Evolutionary conservation across 2,329 filamentous ascomycete species (phyloP).

Genomic region (Microdochium trichocladiopsis): DNA sequence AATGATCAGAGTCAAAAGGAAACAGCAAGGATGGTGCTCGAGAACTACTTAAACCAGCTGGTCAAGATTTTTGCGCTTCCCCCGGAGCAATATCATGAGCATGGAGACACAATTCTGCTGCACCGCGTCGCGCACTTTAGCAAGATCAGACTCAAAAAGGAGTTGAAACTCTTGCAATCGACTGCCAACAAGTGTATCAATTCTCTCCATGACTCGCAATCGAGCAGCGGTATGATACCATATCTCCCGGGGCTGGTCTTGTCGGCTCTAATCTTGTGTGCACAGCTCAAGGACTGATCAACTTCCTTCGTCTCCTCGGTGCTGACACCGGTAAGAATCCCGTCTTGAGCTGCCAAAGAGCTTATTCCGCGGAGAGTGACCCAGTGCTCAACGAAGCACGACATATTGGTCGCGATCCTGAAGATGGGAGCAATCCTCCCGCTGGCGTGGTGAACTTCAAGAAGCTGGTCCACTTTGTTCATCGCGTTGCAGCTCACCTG

Average conservation of each 20-base stretch:
- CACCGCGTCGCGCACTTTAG: conserved; percentile 12
- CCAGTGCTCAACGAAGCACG: background rate
- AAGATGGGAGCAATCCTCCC: background rate
- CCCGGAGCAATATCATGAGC: background rate
- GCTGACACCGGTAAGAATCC: background rate
- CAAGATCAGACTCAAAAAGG: conserved; percentile 6
- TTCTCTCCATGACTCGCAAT: background rate
- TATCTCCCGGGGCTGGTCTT: background rate
- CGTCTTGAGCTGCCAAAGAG: background rate
- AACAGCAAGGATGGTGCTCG: conserved; percentile 15
- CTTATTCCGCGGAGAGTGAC: background rate
- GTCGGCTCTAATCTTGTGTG: background rate
- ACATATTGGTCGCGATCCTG: background rate
- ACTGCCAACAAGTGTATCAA: conserved; percentile 1
- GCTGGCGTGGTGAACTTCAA: background rate
- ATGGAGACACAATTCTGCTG: background rate
- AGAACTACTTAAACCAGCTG: conserved; percentile 1
- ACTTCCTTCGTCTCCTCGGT: background rate
- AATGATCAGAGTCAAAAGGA: conserved; percentile 19
- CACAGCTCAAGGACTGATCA: background rate
- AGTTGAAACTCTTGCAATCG: conserved; percentile 1
- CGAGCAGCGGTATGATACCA: background rate
- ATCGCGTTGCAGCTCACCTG: background rate
- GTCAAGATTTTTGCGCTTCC: background rate
- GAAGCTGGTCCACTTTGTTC: background rate